Conservation (phyloP, 1,284 basidiomycete genomes). For the Trichosporon inkin region DNA sequence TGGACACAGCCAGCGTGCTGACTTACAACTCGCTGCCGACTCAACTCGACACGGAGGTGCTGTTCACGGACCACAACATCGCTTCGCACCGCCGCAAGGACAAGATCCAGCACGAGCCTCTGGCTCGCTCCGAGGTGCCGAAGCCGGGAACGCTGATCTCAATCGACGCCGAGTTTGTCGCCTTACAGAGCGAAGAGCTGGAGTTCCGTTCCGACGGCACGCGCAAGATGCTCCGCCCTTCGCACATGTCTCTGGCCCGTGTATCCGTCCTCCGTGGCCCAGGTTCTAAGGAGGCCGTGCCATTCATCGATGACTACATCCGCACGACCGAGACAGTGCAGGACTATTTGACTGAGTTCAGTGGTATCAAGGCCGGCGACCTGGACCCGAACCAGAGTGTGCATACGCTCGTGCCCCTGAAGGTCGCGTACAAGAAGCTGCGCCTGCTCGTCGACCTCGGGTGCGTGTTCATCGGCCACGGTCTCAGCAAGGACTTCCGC, state of each 20-base stretch:
- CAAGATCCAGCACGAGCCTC: constrained; percentile 70
- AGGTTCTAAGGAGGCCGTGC: constrained; percentile 69
- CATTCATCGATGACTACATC: constrained; percentile 98
- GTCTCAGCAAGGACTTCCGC: constrained; percentile 97
- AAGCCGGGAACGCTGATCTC: constrained; percentile 79
- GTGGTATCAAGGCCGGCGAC: constrained; percentile 91
- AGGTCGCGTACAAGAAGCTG: constrained; percentile 97
- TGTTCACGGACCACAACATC: constrained; percentile 82
- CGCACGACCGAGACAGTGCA: constrained; percentile 91
- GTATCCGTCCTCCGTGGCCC: constrained; percentile 90
- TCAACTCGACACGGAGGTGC: constrained; percentile 66
- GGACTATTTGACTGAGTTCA: constrained; percentile 95
- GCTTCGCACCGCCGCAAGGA: constrained; percentile 72
- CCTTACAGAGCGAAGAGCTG: constrained; percentile 93
- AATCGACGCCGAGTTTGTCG: constrained; percentile 97
- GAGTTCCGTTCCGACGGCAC: constrained; percentile 93
- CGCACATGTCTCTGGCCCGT: constrained; percentile 83
- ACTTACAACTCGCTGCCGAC: constrained; percentile 66
- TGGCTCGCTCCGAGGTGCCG: constrained; percentile 74
- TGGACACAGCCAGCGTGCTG: constrained; percentile 59
- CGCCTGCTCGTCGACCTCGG: constrained; percentile 87
- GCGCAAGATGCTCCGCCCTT: constrained; percentile 85
- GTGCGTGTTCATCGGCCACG: constrained; percentile 96
- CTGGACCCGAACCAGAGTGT: constrained; percentile 77
- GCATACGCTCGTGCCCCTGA: constrained; percentile 88